Conservation (phyloP, 768 basidiomycete species). For the Boletus patriciae region DNA sequence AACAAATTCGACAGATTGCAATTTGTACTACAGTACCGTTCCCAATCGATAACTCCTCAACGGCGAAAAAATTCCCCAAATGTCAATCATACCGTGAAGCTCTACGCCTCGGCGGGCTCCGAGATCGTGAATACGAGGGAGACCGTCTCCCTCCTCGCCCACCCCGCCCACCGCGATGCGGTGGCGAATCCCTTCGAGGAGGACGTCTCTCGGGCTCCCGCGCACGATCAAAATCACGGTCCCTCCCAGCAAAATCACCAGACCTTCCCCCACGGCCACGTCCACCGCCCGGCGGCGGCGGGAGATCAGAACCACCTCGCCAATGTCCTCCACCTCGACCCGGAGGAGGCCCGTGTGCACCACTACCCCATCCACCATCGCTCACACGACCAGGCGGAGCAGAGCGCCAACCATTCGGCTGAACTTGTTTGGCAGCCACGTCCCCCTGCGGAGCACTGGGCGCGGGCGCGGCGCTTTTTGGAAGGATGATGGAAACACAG, state of each 20-base stretch:
- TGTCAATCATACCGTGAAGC: conserved; percentile 34
- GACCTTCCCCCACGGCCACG: conserved; percentile 44
- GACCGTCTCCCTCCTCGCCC: conserved; percentile 44
- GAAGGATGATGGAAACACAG: conserved; percentile 70
- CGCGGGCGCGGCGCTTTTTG: conserved; percentile 51
- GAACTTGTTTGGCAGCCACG: conserved; percentile 36
- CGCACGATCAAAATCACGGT: conserved; percentile 38
- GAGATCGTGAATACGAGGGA: conserved; percentile 38
- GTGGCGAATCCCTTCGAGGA: conserved; percentile 49
- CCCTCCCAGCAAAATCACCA: conserved; percentile 36
- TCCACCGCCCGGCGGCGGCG: conserved; percentile 39
- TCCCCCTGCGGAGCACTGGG: conserved; percentile 50
- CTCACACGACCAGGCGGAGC: conserved; percentile 38
- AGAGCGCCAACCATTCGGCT: conserved; percentile 37
- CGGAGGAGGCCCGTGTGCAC: conserved; percentile 35
- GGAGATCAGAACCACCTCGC: conserved; percentile 66
- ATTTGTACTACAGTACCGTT: neutral
- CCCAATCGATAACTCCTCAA: neutral
- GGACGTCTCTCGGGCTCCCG: conserved; percentile 50
- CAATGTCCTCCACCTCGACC: conserved; percentile 68
- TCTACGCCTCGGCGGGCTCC: conserved; percentile 43
- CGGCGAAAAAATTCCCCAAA: neutral
- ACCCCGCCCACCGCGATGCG: conserved; percentile 46
- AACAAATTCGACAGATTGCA: neutral
- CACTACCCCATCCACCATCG: conserved; percentile 52